Base-by-base conservation (phyloP, 2,329 filamentous ascomycete species). In the Colletotrichum sp. region DNA sequence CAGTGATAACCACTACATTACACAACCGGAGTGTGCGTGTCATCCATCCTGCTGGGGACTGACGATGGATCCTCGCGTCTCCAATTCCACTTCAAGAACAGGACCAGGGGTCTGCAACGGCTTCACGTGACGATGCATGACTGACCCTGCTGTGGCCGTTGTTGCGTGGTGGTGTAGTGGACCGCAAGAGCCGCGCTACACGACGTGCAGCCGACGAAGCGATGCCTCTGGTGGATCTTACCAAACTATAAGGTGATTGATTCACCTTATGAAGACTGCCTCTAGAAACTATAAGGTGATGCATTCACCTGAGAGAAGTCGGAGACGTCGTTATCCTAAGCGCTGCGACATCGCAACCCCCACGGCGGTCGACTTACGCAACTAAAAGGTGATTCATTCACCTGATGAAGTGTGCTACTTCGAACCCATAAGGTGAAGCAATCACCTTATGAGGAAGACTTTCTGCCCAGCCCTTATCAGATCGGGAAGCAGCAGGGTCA, bases 21-120 rank as follows among this genome's bases (percentile, higher is more conserved):
- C 32, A 34, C 67, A 43, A 32, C 67, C 67, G n/a, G n/a, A 48
- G n/a, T 73, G 71, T 70, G 66, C 71, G 66, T 65, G 71, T 73
- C 58, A 70, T 70, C 66, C 30, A 73, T 55, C 24, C 12, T 30
- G 16, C 18, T 26, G 32, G 26, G 61, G 24, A 43, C 16, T 28
- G 58, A 30, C 16, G 55, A 61, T 67, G 62, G 34, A 32, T 28
- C 38, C 32, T 58, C 61, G 24, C 18, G 9, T 43, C 13, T 18
- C 13, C 55, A 21, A 56, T 64, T 38, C 28, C 58, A 65, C n/a
- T 28, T 18, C 30, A 26, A 28, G n/a, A 56, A n/a, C 61, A 32
- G 8, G 26, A 16, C 8, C 24, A 5, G 21, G 21, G 56, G 26
- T 16, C 28, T 43, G 8, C 43, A 48, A 48, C 43, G n/a, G 43